Evolutionary conservation across 2,329 filamentous ascomycete species (phyloP).

Genomic region (Incumbomyces delicatus): DNA sequence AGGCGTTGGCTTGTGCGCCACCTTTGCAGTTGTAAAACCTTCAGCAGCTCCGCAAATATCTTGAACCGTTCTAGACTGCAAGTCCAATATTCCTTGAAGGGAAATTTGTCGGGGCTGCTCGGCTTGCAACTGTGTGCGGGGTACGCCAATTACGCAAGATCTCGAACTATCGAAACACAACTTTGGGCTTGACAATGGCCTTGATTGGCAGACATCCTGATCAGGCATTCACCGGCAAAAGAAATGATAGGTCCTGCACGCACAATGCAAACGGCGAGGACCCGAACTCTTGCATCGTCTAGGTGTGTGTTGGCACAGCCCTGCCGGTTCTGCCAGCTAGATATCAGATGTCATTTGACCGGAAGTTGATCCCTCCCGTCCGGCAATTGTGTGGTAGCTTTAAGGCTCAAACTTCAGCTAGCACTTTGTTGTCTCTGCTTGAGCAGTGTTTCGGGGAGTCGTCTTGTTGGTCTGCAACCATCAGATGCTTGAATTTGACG

Average conservation of each 20-base stretch:
- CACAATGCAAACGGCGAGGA: too few relatives aligned
- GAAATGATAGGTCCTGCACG: too few relatives aligned
- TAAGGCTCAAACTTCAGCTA: too few relatives aligned
- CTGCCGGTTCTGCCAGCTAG: too few relatives aligned
- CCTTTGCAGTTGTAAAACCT: neutral
- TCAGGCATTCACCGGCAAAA: too few relatives aligned
- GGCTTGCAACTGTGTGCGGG: neutral
- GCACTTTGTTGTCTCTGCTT: neutral
- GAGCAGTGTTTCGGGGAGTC: neutral
- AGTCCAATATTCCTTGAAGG: neutral
- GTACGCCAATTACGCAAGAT: too few relatives aligned
- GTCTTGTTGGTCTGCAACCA: neutral
- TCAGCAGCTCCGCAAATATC: neutral
- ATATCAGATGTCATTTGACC: too few relatives aligned
- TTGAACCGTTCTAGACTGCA: neutral
- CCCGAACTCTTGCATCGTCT: too few relatives aligned
- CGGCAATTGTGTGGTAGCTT: too few relatives aligned
- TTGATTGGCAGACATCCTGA: neutral
- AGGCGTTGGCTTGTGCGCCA: too few relatives aligned
- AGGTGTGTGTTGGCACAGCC: too few relatives aligned
- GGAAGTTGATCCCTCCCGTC: too few relatives aligned
- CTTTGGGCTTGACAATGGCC: neutral
- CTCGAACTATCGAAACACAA: neutral
- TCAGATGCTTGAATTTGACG: neutral
- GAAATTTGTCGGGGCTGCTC: neutral